Evolutionary conservation across 768 basidiomycete genomes (phyloP).

Genomic region (Lanmaoa pseudosensibilis): DNA sequence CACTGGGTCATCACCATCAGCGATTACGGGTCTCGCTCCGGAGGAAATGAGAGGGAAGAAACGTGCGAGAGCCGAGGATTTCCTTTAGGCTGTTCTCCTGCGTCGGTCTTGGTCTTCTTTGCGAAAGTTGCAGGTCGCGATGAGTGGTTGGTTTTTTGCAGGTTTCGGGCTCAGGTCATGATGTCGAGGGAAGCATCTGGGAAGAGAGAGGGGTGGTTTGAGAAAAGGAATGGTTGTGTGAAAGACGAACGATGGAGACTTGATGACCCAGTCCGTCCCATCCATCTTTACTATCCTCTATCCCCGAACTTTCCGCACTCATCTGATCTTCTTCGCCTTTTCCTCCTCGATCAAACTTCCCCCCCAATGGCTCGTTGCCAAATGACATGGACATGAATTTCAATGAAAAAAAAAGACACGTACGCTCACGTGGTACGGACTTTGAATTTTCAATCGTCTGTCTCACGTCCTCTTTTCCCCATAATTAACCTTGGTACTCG

Average conservation of each 20-base stretch:
- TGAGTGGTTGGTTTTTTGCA: slow-evolving; percentile 33
- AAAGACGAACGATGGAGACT: slow-evolving; percentile 31
- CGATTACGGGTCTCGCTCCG: slow-evolving; percentile 30
- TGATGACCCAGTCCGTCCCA: slow-evolving; percentile 37
- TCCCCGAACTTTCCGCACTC: slow-evolving; percentile 24
- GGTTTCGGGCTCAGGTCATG: slow-evolving; percentile 26
- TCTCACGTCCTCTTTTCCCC: slow-evolving; percentile 20
- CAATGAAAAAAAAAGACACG: slow-evolving; percentile 14
- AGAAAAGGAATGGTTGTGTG: neutral
- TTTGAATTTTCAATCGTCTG: slow-evolving; percentile 16
- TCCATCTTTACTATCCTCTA: slow-evolving; percentile 32
- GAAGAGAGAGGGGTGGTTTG: neutral
- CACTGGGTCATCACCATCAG: slow-evolving; percentile 11
- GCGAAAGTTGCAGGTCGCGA: slow-evolving; percentile 27
- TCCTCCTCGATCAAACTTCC: slow-evolving; percentile 12
- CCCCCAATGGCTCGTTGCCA: slow-evolving; percentile 10
- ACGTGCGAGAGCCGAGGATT: slow-evolving; percentile 84
- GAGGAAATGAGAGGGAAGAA: slow-evolving; percentile 80
- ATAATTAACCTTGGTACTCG: slow-evolving; percentile 25
- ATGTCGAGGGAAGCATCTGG: slow-evolving; percentile 13
- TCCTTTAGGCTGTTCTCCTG: slow-evolving; percentile 46
- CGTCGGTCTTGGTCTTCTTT: slow-evolving; percentile 34
- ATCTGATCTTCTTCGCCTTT: slow-evolving; percentile 23
- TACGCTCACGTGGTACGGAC: slow-evolving; percentile 30
- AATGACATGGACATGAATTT: slow-evolving; percentile 5